Percentiles rank a stretch among this genome's conserved stretches.
These are phyloP conservation scores for Moelleriella libera DNA, from an alignment of 2,329 filamentous ascomycete species.

Conservation along the genomic window DNA sequence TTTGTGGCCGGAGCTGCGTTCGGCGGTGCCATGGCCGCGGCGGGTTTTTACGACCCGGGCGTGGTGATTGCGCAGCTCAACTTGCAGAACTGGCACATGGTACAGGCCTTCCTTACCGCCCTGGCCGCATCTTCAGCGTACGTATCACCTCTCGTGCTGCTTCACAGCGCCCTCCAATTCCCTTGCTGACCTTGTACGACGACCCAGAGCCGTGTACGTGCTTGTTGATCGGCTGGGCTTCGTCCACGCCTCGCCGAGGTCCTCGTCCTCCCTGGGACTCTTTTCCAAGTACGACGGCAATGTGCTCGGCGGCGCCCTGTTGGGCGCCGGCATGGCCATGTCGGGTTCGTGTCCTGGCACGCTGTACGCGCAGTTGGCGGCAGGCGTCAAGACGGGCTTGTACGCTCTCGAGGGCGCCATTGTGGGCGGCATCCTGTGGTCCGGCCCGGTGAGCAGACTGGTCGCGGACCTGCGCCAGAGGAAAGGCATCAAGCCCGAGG, in stretches of 20 bases:
- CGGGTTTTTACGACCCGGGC: constrained; percentile 45
- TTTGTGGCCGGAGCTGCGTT: constrained; percentile 39
- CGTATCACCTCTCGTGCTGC: constrained; percentile 20
- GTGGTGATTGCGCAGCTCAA: constrained; percentile 48
- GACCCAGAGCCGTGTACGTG: constrained; percentile 28
- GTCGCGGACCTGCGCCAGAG: constrained; percentile 14
- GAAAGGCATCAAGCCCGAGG: constrained; percentile 11
- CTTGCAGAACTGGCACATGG: constrained; percentile 49
- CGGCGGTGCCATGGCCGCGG: constrained; percentile 44
- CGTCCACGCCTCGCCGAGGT: constrained; percentile 29
- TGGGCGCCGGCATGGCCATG: constrained; percentile 53
- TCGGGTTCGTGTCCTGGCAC: constrained; percentile 54
- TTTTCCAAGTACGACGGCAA: constrained; percentile 48
- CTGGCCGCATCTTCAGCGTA: constrained; percentile 40
- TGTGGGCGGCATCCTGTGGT: constrained; percentile 39
- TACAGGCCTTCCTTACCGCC: constrained; percentile 48
- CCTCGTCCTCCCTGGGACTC: constrained; percentile 36
- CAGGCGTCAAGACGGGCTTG: constrained; percentile 34
- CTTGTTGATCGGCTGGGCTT: constrained; percentile 27
- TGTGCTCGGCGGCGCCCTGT: constrained; percentile 44
- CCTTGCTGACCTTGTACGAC: background rate
- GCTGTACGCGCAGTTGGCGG: constrained; percentile 44
- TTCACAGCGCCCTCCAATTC: background rate
- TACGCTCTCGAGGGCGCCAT: constrained; percentile 39
- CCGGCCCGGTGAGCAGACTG: constrained; percentile 24